phyloP scores from a whole-genome alignment of 2,329 filamentous ascomycete genomes.

The Alternaria consortialis region DNA sequence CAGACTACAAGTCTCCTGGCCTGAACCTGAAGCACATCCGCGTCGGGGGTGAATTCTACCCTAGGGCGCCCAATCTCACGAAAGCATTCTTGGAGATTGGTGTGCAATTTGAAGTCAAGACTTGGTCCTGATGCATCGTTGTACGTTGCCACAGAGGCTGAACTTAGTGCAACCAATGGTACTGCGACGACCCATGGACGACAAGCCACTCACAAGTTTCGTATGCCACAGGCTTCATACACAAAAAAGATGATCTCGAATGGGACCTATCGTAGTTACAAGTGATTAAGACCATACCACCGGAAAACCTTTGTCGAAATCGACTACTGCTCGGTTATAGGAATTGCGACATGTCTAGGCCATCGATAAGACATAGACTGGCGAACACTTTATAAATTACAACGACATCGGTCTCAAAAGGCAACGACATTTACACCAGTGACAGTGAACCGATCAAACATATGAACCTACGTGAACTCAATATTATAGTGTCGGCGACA shows the following conservation, averaged over 20 bases:
- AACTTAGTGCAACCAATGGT: too few relatives aligned
- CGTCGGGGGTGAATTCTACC: neutral
- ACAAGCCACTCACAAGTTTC: too few relatives aligned
- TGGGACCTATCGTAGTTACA: too few relatives aligned
- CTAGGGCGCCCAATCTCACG: neutral
- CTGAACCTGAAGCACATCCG: neutral
- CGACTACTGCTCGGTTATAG: neutral
- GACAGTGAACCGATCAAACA: neutral
- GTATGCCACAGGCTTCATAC: too few relatives aligned
- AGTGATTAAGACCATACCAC: too few relatives aligned
- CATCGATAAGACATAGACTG: neutral
- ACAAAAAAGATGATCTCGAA: too few relatives aligned
- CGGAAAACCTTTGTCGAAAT: too few relatives aligned
- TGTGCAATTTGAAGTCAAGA: neutral
- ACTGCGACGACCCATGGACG: too few relatives aligned
- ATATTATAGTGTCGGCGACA: neutral
- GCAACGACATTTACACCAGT: neutral
- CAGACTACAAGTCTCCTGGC: conserved; percentile 12
- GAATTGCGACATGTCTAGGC: too few relatives aligned
- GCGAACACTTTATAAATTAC: too few relatives aligned
- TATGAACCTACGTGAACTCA: accelerated
- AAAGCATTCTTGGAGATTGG: conserved; percentile 7
- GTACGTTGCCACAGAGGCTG: too few relatives aligned
- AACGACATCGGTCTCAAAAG: neutral
- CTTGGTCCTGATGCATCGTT: too few relatives aligned